Percentiles rank a stretch among this genome's conserved stretches.
These are phyloP conservation scores for Hyaloperonospora brassicae DNA, from an alignment of 352 stramenopile genomes.

Conservation along the genomic window DNA sequence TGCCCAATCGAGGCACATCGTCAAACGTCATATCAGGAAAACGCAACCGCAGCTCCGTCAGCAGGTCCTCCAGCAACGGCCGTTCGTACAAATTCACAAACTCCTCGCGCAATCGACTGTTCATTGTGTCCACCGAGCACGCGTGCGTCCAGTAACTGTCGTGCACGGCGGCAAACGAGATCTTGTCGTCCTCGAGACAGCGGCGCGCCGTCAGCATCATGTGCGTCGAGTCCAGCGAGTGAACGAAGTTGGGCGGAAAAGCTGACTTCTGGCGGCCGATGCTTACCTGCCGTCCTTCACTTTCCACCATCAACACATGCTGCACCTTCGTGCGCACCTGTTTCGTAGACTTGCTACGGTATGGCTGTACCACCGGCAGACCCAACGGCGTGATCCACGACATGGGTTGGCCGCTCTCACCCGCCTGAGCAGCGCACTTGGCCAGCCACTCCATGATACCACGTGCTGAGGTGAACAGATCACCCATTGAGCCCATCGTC, in stretches of 20 bases:
- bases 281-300: slow-evolving; percentile 51
- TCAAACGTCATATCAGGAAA: slow-evolving; percentile 95
- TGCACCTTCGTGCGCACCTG: slow-evolving; percentile 83
- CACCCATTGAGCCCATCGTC: slow-evolving; percentile 95
- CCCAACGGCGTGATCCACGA: slow-evolving; percentile 98
- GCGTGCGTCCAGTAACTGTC: slow-evolving; percentile 99
- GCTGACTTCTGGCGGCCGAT: slow-evolving; percentile 89
- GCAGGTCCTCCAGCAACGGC: slow-evolving; percentile 93
- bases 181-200: slow-evolving; percentile 87
- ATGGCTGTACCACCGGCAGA: slow-evolving; percentile 98
- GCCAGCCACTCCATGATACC: slow-evolving; percentile 92
- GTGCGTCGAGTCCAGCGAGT: slow-evolving; percentile 99
- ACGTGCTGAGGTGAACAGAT: slow-evolving; percentile 93
- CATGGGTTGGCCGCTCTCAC: slow-evolving; percentile 89
- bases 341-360: slow-evolving; percentile 81
- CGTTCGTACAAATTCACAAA: slow-evolving; percentile 98
- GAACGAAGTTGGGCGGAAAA: slow-evolving; percentile 99
- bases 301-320: slow-evolving; percentile 82
- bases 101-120: slow-evolving; percentile 78
- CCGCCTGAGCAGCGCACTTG: slow-evolving; percentile 63
- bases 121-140: slow-evolving; percentile 93
- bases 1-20: slow-evolving; percentile 86
- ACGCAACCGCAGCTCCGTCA: slow-evolving; percentile 86
- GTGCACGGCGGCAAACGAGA: slow-evolving; percentile 96
- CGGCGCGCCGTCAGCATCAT: slow-evolving; percentile 98